Conservation (phyloP, 192 early-diverging fungal species). For the Diversispora eburnea region DNA sequence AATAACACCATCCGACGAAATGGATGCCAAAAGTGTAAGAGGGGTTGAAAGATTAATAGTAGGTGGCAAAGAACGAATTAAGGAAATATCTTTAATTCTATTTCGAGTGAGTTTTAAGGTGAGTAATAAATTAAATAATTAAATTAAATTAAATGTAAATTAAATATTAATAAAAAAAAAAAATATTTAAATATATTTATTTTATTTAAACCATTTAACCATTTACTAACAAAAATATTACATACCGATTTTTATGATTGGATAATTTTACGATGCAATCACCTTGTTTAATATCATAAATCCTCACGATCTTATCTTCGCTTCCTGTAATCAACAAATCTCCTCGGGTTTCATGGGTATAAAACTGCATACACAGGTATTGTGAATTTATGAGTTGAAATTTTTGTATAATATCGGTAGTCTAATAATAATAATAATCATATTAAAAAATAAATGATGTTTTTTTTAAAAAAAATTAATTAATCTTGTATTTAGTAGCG, state of each 20-base stretch:
- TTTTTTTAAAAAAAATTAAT: no score
- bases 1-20: conserved; percentile 72
- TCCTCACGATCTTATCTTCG: conserved; percentile 58
- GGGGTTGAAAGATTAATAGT: conserved; percentile 13
- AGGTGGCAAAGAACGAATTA: conserved; percentile 28
- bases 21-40: conserved; percentile 45
- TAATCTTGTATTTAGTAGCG: no score
- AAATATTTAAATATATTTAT: no score
- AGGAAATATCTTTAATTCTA: conserved; percentile 45
- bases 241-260: conserved; percentile 49
- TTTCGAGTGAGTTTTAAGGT: conserved; percentile 29
- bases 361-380: conserved; percentile 37
- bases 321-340: conserved; percentile 55
- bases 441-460: no score
- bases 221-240: conserved; percentile 19
- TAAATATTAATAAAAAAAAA: no score
- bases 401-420: neutral
- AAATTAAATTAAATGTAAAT: no score
- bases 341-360: conserved; percentile 33
- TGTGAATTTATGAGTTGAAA: conserved; percentile 32
- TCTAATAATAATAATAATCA: neutral
- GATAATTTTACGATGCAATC: conserved; percentile 42
- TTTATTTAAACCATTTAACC: no score
- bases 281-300: conserved; percentile 47
- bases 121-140: conserved; percentile 36